These are phyloP conservation scores for Phaeotremella fagi DNA, from an alignment of 768 basidiomycete genomes.

Conservation along the genomic window DNA sequence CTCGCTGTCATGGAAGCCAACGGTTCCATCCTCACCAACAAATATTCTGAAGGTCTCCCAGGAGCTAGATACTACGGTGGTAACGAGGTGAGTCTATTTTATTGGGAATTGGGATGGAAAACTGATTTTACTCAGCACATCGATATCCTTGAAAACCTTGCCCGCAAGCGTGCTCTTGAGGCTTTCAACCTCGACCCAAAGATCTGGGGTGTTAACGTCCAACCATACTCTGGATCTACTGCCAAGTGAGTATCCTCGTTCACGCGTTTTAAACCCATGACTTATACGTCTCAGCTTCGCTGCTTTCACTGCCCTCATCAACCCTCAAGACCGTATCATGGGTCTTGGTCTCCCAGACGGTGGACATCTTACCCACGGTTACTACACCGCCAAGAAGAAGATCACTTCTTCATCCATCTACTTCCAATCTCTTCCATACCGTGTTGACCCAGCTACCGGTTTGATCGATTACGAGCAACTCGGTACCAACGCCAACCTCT, in stretches of 20 bases:
- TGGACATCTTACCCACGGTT: constrained; percentile 94
- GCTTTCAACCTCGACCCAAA: constrained; percentile 91
- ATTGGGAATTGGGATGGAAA: too few species aligned
- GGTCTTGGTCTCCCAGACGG: constrained; percentile 97
- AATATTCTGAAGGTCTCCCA: constrained; percentile 99
- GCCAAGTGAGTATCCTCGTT: constrained; percentile 67
- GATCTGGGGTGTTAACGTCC: constrained; percentile 96
- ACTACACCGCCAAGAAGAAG: constrained; percentile 99
- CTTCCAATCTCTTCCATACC: constrained; percentile 97
- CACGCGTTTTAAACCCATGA: background rate
- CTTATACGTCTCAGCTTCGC: constrained; percentile 67
- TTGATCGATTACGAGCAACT: constrained; percentile 82
- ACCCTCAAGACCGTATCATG: constrained; percentile 97
- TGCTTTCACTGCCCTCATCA: constrained; percentile 87
- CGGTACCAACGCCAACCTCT: constrained; percentile 79
- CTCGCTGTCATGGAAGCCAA: constrained; percentile 95
- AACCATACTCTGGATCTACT: constrained; percentile 80
- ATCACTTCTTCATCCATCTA: constrained; percentile 99
- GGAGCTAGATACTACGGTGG: constrained; percentile 94
- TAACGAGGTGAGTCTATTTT: constrained; percentile 60
- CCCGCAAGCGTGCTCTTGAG: constrained; percentile 89
- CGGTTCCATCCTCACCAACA: constrained; percentile 97
- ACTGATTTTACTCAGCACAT: too few species aligned
- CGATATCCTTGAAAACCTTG: constrained; percentile 90
- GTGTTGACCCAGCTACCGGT: constrained; percentile 67